Base-by-base conservation (phyloP, 2,329 filamentous ascomycete species). In the Talaromyces marneffei region DNA sequence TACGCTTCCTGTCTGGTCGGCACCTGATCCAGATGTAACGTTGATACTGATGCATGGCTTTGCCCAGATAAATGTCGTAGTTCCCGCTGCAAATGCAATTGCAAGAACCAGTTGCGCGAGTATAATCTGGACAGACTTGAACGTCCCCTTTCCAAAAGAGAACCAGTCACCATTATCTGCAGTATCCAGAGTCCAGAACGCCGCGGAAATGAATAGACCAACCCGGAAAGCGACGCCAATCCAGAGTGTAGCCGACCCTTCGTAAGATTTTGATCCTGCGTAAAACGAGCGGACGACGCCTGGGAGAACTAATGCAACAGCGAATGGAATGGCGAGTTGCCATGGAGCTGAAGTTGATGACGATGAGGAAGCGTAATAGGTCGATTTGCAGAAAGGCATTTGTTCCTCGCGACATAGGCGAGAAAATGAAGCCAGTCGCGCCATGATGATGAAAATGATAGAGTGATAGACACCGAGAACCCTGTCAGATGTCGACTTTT, bases 331-430 rank as follows among this genome's bases (percentile, higher is more conserved):
- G 7, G 81, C 75, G 18, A 97, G 82, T 74, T 97, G 93, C 91
- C 92, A 97, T 1, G 87, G 83, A 0, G 93, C 90, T 2, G 93
- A 97, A 0, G 92, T 97, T 0, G 94, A 97, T 0, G 93, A 96
- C 2, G 88, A 90, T 9, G 88, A 85, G 0, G 93, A 97, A 4
- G 92, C 89, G 72, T 99, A 99, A 78, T 97, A 99, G 0, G 94
- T 97, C 1, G 93, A 96, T 59, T 85, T 86, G 79, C 94, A 99
- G 77, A 89, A 95, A 0, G 94, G 94, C 91, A 97, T 97, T 77
- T 99, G 94, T 77, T 99, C 94, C 74, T 99, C 94, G 62, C 94
- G 88, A 73, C 94, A 99, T 20, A 99, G 86, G 66, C 92, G 90
- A 9, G 94, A 97, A 66, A 93, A 87, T 1, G 92, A 96, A 0